Evolutionary conservation across 1,139 yeast genomes (phyloP), one percentile per base, ranked within the genome.

Genomic region (Nakaseomyces nivariensis): DNA sequence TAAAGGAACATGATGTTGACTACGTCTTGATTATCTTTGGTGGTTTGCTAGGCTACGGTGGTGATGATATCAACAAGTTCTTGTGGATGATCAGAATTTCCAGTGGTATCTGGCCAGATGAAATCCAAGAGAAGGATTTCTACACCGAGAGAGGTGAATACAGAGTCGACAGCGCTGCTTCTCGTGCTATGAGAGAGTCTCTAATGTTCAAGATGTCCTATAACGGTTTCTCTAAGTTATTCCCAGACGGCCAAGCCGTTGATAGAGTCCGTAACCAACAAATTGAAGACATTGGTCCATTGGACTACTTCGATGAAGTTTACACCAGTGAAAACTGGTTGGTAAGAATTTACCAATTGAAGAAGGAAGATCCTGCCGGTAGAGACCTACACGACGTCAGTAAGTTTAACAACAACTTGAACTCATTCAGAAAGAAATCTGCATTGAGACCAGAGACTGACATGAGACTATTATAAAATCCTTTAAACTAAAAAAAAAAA

Each of bases 41-140:
- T 49, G 98, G 98, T 27, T 72, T 89, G 47, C 67, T 94, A 51
- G 98, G 98, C 34, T 94, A 80, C 72, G 82, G 95, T 11, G 98
- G 99, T 51, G 99, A 94, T 68, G 99, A 94, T 71, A 75, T 94
- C 63, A 94, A 94, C 74, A 94, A 94, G 71, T 94, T 89, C 72
- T 71, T 94, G 63, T 94, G 99, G 99, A 94, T 94, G 99, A 90
- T 94, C 44, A 81, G 98, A 69, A 94, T 94, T 58, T 80, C 97
- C n/a, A 96, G 92, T 70, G 98, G 98, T 53, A 88, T 94, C 55
- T 94, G 99, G 99, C 99, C 99, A 1, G 97, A 92, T 36, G 97
- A 92, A 66, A 81, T 94, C 50, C 78, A 74, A 58, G 98, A 94
- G 70, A 74, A 95, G 56, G 79, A 82, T 58, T 94, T 73, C 71